Percentiles rank a stretch among this genome's conserved stretches.
These are phyloP conservation scores for Termitomyces sp. DNA, from an alignment of 768 basidiomycete species.

Conservation along the genomic window DNA sequence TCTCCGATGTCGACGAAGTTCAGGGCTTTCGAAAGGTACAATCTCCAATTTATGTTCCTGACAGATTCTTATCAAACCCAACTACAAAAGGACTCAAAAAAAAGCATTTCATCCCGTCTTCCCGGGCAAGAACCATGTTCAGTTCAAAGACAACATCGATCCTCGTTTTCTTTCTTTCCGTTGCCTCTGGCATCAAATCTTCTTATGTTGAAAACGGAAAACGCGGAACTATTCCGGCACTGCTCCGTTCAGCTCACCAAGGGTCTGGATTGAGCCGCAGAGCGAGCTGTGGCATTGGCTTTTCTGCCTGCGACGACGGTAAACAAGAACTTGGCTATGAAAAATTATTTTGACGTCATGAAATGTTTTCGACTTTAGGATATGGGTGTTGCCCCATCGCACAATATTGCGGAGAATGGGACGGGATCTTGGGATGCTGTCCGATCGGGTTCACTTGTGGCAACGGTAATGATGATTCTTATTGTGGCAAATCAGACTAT, in stretches of 20 bases:
- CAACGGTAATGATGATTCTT: conserved; percentile 5
- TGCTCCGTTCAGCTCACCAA: not conserved
- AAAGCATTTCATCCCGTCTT: not conserved
- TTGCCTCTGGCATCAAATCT: not conserved
- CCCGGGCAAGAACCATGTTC: not conserved
- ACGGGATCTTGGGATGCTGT: conserved; percentile 18
- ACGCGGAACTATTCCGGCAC: not conserved
- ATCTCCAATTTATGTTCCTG: not conserved
- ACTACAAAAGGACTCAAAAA: not conserved
- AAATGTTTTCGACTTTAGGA: conserved; percentile 5
- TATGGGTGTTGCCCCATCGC: conserved; percentile 15
- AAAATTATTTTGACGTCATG: not conserved
- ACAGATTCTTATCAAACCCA: not conserved
- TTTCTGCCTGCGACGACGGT: conserved; percentile 2
- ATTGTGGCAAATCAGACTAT: conserved; percentile 12
- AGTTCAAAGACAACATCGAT: not conserved
- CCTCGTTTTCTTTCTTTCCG: not conserved
- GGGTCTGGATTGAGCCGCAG: not conserved
- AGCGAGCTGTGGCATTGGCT: not conserved
- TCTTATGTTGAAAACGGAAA: not conserved
- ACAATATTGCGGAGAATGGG: conserved; percentile 19
- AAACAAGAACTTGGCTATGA: not conserved
- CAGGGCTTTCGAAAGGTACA: not conserved
- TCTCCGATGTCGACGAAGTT: not conserved
- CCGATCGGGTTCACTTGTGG: conserved; percentile 15